Conservation (phyloP, 164 flowering plant genomes). For the Nymphaea thermarum region DNA sequence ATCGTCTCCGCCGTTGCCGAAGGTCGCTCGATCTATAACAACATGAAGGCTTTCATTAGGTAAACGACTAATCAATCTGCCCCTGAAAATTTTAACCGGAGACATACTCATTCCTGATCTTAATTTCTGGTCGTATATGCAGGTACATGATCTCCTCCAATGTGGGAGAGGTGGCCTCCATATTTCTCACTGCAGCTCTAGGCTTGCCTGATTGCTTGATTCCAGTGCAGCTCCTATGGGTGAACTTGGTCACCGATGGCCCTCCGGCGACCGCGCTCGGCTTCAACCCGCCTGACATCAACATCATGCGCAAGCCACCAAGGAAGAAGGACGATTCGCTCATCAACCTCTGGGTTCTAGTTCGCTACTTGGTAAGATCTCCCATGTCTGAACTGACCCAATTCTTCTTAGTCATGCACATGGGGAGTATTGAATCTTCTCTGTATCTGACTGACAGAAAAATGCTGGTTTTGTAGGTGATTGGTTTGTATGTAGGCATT, state of each 20-base stretch:
- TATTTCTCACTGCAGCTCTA: slow-evolving; percentile 79
- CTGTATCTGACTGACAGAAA: not conserved
- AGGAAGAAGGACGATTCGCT: slow-evolving; percentile 77
- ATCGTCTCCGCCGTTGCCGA: slow-evolving; percentile 87
- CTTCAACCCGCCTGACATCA: slow-evolving; percentile 82
- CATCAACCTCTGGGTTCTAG: slow-evolving; percentile 66
- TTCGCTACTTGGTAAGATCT: slow-evolving; percentile 66
- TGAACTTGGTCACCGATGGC: slow-evolving; percentile 92
- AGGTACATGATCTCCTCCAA: slow-evolving; percentile 98
- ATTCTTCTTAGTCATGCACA: not conserved
- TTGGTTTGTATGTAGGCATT: slow-evolving; percentile 81
- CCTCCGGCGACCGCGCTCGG: slow-evolving; percentile 98
- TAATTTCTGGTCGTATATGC: slow-evolving; percentile 5
- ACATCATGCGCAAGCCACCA: slow-evolving; percentile 86
- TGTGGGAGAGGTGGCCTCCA: slow-evolving; percentile 87
- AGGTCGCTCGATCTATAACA: slow-evolving; percentile 82
- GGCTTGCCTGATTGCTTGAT: slow-evolving; percentile 90
- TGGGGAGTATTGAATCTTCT: not conserved
- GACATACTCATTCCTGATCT: not conserved
- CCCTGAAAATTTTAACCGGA: not conserved
- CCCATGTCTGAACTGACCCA: not conserved
- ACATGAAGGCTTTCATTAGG: slow-evolving; percentile 97
- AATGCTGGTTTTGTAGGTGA: slow-evolving; percentile 33
- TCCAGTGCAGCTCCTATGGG: slow-evolving; percentile 95
- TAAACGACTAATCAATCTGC: slow-evolving; percentile 4